These are phyloP conservation scores for Lentinula edodes DNA, from an alignment of 768 basidiomycete genomes.

Conservation along the genomic window DNA sequence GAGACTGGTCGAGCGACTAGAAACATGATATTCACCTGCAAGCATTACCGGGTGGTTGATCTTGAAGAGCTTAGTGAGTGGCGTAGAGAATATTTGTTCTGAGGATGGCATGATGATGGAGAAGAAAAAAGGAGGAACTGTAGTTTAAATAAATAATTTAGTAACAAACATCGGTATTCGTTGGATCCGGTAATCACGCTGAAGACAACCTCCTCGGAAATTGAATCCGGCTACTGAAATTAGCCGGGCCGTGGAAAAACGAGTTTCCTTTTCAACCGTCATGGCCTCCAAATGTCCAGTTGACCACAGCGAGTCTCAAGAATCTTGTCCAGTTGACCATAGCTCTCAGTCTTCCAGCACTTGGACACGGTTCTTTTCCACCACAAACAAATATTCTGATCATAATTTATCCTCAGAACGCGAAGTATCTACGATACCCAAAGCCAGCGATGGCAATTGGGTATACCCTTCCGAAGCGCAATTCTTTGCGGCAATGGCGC, in stretches of 20 bases:
- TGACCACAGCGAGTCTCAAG: constrained; percentile 28
- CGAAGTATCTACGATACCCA: constrained; percentile 86
- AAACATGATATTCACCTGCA: constrained; percentile 41
- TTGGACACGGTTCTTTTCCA: constrained; percentile 38
- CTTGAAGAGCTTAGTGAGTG: constrained; percentile 68
- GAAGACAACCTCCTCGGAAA: not conserved
- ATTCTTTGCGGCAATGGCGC: constrained; percentile 95
- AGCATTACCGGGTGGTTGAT: constrained; percentile 84
- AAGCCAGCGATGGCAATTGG: constrained; percentile 71
- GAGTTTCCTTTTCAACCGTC: not conserved
- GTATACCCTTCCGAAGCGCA: constrained; percentile 98
- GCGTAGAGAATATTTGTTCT: constrained; percentile 59
- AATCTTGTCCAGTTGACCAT: constrained; percentile 39
- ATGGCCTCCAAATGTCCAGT: constrained; percentile 41
- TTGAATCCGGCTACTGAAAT: not conserved
- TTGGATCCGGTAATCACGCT: constrained; percentile 1
- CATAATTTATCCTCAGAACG: constrained; percentile 61
- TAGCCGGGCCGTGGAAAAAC: not conserved
- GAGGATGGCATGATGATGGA: constrained; percentile 72
- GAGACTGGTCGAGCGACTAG: not conserved
- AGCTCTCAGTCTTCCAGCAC: constrained; percentile 25
- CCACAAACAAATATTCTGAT: constrained; percentile 14
- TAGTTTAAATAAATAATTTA: not conserved
- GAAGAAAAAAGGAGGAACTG: constrained; percentile 8
- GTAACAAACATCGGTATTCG: not conserved